Conservation (phyloP, 148 eudicot genomes). For the Tetragonia tetragonoides region DNA sequence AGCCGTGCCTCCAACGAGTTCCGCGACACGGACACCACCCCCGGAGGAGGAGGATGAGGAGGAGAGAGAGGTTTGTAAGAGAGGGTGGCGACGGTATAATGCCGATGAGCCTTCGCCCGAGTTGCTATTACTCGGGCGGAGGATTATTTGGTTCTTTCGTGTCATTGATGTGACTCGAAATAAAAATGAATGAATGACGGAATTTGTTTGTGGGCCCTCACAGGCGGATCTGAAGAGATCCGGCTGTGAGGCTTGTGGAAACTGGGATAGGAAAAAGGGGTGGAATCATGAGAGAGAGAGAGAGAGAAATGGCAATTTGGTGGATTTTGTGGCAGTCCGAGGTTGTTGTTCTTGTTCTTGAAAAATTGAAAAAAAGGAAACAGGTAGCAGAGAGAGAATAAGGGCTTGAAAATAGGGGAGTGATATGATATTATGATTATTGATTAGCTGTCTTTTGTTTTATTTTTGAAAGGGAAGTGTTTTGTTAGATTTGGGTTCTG, state of each 20-base stretch:
- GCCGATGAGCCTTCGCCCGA: neutral
- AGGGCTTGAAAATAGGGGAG: neutral
- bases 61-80: neutral
- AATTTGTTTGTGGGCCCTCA: neutral
- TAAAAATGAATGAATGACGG: too few relatives aligned
- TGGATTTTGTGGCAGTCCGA: too few relatives aligned
- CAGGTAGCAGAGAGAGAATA: neutral
- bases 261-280: neutral
- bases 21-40: constrained; percentile 41
- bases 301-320: too few relatives aligned
- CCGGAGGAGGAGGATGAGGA: constrained; percentile 1
- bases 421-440: neutral
- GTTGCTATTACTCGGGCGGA: constrained; percentile 3
- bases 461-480: neutral
- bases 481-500: neutral
- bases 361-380: neutral
- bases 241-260: neutral
- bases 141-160: constrained; percentile 10
- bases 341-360: too few relatives aligned
- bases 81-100: constrained; percentile 13
- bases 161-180: constrained; percentile 7
- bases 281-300: too few relatives aligned
- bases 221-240: neutral
- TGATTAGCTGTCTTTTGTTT: too few relatives aligned
- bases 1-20: constrained; percentile 68